Base-by-base conservation (phyloP, 2,329 filamentous ascomycete genomes). In the Mycosphaerelloides madeirae region DNA sequence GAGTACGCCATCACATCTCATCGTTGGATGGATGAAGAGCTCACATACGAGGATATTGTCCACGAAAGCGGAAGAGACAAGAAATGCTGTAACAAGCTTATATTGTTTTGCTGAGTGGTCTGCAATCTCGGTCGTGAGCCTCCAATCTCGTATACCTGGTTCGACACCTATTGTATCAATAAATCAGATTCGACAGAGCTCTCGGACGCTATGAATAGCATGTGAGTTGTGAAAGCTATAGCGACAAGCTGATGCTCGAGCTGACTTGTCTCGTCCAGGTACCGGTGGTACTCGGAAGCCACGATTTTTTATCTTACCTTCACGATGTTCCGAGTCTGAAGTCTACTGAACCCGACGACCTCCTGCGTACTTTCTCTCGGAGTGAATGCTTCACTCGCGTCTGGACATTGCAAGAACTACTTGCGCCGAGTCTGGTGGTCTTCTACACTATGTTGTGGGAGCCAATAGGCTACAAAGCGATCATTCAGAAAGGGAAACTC, bases 101-200 rank as follows among this genome's bases (percentile, higher is more conserved):
- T 50, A 7, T 25, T 11, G 32, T 29, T 18, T 47, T 47, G 34
- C 19, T 29, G 11, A 13, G n/a, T 13, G 47, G 44, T 37, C 29
- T 47, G 8, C 11, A 25, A 20, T n/a, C n/a, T n/a, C n/a, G n/a
- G 22, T 37, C 4, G 28, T 32, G 16, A 25, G 32, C 14, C 19
- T 22, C 6, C 15, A 7, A 13, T 44, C 3, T 28, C 41, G 7
- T 29, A 39, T 22, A 22, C 29, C 3, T 57, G 55, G 53, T 19
- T 57, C 15, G 55, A 57, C 36, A 54, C 53, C 2, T 54, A 49
- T 38, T 53, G 53, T 36, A 57, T 57, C 29, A 43, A 57, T 34
- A 54, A 53, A 16, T 29, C 33, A 6, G 56, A 38, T 25, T 42
- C 31, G n/a, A 36, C 46, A 9, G 55, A 57, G 20, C 33, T 57